These are phyloP conservation scores for Melaleuca alternifolia DNA, from an alignment of 345 rosid genomes.

Conservation along the genomic window DNA sequence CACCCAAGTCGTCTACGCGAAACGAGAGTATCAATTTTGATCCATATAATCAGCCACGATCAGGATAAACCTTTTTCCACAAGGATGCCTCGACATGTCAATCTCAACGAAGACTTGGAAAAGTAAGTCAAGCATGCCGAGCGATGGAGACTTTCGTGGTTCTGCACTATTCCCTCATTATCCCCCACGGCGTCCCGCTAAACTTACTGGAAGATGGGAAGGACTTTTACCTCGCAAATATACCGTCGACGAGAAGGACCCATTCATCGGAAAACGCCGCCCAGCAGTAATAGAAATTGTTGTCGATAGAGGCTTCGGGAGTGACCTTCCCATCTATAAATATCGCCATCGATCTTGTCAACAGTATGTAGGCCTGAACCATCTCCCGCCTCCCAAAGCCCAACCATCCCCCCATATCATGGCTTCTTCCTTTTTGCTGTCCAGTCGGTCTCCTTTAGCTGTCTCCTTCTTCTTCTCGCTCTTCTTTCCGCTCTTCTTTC, in stretches of 20 bases:
- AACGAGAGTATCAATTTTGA: too few species aligned
- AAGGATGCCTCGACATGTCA: too few species aligned
- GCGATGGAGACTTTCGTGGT: rapidly evolving
- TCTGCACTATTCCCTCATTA: background rate
- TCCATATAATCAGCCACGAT: too few species aligned
- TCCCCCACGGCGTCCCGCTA: background rate
- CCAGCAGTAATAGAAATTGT: background rate
- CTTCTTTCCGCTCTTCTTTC: too few species aligned
- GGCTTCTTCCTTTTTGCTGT: background rate
- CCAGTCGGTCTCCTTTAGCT: background rate
- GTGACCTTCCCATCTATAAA: background rate
- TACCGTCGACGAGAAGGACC: background rate
- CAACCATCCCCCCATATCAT: background rate
- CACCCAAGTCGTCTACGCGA: too few species aligned
- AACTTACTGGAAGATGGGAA: background rate
- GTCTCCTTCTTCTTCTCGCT: background rate
- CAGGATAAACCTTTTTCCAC: too few species aligned
- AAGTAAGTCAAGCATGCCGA: background rate
- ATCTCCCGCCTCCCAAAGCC: background rate
- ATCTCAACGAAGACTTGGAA: background rate
- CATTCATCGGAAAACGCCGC: background rate
- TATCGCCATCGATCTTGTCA: background rate
- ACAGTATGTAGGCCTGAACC: background rate
- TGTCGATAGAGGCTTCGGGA: background rate
- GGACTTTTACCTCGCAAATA: background rate